These are phyloP conservation scores for Botrytis aclada DNA, from an alignment of 2,329 filamentous ascomycete species.

Conservation along the genomic window DNA sequence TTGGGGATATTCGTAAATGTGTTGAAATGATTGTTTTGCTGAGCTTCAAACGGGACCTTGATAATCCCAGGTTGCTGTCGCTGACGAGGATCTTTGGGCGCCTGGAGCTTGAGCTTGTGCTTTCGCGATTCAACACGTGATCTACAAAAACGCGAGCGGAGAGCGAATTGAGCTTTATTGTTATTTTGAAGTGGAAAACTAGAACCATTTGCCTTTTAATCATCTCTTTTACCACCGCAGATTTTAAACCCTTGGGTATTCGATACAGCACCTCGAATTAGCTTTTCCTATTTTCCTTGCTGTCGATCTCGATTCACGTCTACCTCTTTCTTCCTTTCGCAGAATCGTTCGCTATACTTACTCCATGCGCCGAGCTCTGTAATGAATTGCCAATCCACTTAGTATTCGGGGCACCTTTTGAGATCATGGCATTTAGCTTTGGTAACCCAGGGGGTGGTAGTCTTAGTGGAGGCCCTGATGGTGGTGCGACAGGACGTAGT, in stretches of 20 bases:
- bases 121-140: slow-evolving; percentile 20
- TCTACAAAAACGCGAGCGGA: slow-evolving; percentile 12
- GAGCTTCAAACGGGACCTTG: slow-evolving; percentile 13
- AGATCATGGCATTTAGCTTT: slow-evolving; percentile 65
- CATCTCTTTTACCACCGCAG: background rate
- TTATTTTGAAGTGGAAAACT: slow-evolving; percentile 4
- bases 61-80: slow-evolving; percentile 18
- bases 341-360: slow-evolving; percentile 23
- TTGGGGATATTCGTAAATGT: background rate
- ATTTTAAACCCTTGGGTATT: background rate
- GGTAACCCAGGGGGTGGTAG: slow-evolving; percentile 46
- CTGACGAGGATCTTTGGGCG: slow-evolving; percentile 21
- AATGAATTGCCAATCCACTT: slow-evolving; percentile 38
- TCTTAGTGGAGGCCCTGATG: slow-evolving; percentile 45
- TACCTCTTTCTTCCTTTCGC: background rate
- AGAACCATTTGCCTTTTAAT: background rate
- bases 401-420: slow-evolving; percentile 40
- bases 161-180: slow-evolving; percentile 4
- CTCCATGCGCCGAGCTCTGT: slow-evolving; percentile 32
- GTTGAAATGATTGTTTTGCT: slow-evolving; percentile 12
- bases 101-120: slow-evolving; percentile 18
- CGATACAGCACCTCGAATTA: background rate
- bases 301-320: slow-evolving; percentile 3
- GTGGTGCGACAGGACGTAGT: slow-evolving; percentile 40
- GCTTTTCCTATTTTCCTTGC: background rate